Percentiles rank a stretch among this genome's conserved stretches.
These are phyloP conservation scores for Colletotrichum sansevieriae DNA, from an alignment of 2,329 filamentous ascomycete species.

Conservation along the genomic window DNA sequence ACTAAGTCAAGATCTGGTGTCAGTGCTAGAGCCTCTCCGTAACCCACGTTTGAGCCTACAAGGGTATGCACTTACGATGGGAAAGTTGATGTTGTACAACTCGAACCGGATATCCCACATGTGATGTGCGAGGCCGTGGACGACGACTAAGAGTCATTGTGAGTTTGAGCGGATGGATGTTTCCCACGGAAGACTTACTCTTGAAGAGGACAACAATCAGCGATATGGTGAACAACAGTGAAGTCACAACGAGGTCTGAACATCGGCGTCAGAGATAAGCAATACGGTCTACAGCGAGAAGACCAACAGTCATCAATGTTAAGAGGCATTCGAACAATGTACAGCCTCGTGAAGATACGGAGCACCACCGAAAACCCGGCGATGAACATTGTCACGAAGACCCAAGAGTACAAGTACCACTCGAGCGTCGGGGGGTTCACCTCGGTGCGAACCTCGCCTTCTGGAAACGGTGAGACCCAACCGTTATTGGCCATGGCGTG, in stretches of 20 bases:
- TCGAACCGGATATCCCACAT: conserved; percentile 47
- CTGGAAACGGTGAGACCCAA: conserved; percentile 32
- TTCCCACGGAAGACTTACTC: conserved; percentile 36
- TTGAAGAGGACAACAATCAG: conserved; percentile 45
- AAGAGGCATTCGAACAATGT: conserved; percentile 46
- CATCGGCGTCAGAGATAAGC: neutral
- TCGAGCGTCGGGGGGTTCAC: conserved; percentile 40
- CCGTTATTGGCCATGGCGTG: neutral
- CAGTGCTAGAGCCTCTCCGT: neutral
- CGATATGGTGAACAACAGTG: conserved; percentile 45
- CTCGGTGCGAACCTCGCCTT: conserved; percentile 45
- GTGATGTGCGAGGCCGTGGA: conserved; percentile 45
- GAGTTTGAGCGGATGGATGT: neutral
- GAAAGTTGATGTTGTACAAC: conserved; percentile 11
- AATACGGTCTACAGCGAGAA: neutral
- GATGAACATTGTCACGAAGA: conserved; percentile 44
- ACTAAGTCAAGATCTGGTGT: neutral
- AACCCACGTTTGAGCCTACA: neutral
- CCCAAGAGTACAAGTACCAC: conserved; percentile 43
- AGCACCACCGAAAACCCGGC: conserved; percentile 45
- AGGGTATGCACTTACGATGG: neutral
- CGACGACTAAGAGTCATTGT: conserved; percentile 43
- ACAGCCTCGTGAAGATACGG: conserved; percentile 47
- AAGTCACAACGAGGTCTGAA: conserved; percentile 43
- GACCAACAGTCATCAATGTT: conserved; percentile 49